Percentiles rank a stretch among this genome's conserved stretches.
phyloP scores from a whole-genome alignment of 2,329 filamentous ascomycete species.

The Ramichloridium luteum region DNA sequence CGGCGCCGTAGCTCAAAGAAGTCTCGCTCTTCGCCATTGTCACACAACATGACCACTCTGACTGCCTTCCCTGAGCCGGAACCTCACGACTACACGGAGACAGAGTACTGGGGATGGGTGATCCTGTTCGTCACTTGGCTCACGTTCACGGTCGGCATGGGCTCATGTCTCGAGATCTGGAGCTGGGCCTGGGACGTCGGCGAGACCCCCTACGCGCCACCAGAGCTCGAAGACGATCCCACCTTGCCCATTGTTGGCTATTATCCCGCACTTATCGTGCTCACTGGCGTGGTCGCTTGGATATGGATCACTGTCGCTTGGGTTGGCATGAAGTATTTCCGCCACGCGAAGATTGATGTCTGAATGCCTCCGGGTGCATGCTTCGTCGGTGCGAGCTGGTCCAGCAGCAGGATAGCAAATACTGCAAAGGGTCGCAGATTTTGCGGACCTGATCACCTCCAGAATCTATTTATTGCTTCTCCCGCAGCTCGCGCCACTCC shows the following conservation, averaged over 20 bases:
- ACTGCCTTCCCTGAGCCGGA: conserved; percentile 24
- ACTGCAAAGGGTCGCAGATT: too few relatives aligned
- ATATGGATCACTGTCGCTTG: conserved; percentile 96
- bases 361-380: too few relatives aligned
- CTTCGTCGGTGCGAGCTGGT: too few relatives aligned
- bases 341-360: conserved; percentile 79
- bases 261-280: conserved; percentile 84
- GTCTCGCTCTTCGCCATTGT: conserved; percentile 16
- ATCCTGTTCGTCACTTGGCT: conserved; percentile 84
- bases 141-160: conserved; percentile 94
- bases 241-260: conserved; percentile 94
- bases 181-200: conserved; percentile 99
- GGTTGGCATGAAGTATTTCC: conserved; percentile 99
- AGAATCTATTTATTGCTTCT: too few relatives aligned
- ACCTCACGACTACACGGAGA: conserved; percentile 87
- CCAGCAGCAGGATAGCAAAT: too few relatives aligned
- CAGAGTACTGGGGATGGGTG: conserved; percentile 97
- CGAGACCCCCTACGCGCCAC: conserved; percentile 87
- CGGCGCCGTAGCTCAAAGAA: conserved; percentile 12
- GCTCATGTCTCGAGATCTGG: conserved; percentile 88
- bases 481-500: too few relatives aligned
- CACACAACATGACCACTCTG: conserved; percentile 15
- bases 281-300: conserved; percentile 95
- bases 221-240: conserved; percentile 87
- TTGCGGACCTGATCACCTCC: too few relatives aligned